Percentiles rank a stretch among this genome's conserved stretches.
phyloP scores from a whole-genome alignment of 306 rosid species.

The Gleditsia sinensis region DNA sequence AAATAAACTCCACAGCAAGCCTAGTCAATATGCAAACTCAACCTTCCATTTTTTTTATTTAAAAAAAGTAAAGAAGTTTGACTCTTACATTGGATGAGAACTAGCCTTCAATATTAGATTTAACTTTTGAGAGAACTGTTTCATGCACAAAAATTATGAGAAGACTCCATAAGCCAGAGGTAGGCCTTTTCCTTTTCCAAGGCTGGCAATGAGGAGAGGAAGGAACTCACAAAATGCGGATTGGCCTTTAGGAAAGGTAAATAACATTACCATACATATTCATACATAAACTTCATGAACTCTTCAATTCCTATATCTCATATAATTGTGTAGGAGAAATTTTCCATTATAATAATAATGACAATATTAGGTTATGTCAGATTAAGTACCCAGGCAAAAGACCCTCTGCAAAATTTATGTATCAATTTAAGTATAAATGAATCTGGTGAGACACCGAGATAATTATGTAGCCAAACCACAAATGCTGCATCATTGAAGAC shows the following conservation, averaged over 20 bases:
- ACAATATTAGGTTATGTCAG: conserved; percentile 14
- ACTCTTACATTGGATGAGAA: conserved; percentile 4
- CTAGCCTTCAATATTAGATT: not conserved
- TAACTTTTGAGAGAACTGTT: not conserved
- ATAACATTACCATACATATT: not conserved
- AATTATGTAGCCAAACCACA: not conserved
- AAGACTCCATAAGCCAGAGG: not conserved
- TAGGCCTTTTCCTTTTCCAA: not conserved
- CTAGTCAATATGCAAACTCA: not conserved
- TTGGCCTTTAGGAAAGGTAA: not conserved
- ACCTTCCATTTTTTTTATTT: not conserved
- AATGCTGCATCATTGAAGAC: not conserved
- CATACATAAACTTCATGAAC: not conserved
- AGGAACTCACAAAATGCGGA: not conserved
- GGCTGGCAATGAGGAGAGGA: not conserved
- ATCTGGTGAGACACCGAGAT: too few species aligned
- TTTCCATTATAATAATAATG: not conserved
- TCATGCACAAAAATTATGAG: not conserved
- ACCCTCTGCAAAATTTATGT: not conserved
- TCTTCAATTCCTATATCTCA: not conserved
- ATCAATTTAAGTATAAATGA: conserved; percentile 7
- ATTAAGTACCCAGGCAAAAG: not conserved
- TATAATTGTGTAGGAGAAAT: not conserved
- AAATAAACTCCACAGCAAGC: too few species aligned
- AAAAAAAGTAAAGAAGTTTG: not conserved